Evolutionary conservation across 768 basidiomycete species (phyloP).

Genomic region (Peribolospora kevripleyi): DNA sequence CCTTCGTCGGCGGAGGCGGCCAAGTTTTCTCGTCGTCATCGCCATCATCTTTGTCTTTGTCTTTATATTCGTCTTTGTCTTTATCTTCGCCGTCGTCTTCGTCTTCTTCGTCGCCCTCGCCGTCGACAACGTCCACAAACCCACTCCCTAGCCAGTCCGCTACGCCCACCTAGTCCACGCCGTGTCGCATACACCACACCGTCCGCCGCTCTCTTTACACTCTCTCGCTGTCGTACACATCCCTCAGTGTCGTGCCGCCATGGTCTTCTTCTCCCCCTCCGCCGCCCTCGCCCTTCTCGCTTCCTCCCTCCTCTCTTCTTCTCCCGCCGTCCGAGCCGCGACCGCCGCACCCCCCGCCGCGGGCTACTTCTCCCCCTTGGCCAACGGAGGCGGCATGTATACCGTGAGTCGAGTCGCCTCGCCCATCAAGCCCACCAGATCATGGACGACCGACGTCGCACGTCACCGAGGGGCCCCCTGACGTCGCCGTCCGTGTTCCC

Average conservation of each 20-base stretch:
- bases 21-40: no score
- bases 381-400: slow-evolving; percentile 40
- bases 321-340: background rate
- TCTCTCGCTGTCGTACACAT: no score
- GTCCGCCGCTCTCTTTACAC: no score
- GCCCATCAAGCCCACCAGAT: background rate
- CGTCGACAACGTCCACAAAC: no score
- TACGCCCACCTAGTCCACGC: no score
- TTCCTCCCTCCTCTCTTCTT: background rate
- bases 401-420: slow-evolving; percentile 31
- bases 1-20: no score
- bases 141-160: no score
- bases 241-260: background rate
- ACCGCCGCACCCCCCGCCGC: slow-evolving; percentile 18
- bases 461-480: background rate
- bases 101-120: no score
- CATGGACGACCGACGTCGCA: background rate
- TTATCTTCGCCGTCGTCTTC: no score
- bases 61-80: no score
- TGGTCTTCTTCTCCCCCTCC: background rate
- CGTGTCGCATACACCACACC: no score
- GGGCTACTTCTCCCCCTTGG: slow-evolving; percentile 35
- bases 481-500: slow-evolving; percentile 26
- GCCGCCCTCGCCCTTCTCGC: background rate
- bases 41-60: no score